phyloP scores from a whole-genome alignment of 73 alveolate genomes.

The Paramecium caudatum region DNA sequence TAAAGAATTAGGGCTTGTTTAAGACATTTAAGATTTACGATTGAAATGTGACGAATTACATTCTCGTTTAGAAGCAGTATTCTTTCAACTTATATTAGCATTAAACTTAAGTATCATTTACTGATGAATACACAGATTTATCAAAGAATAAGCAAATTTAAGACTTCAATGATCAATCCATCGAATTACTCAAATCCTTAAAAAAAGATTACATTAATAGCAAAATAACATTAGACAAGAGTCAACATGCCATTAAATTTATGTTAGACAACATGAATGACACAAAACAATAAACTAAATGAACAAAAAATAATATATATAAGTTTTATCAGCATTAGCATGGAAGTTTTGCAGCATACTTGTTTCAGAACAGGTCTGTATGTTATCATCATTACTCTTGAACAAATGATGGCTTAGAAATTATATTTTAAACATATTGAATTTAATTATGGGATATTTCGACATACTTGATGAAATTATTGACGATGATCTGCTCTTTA shows the following conservation, averaged over 20 bases:
- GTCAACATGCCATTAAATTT: neutral
- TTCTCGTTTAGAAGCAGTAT: neutral
- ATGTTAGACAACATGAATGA: constrained; percentile 24
- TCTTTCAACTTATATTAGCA: neutral
- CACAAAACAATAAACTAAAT: constrained; percentile 18
- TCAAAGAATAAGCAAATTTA: neutral
- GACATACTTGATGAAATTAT: constrained; percentile 20
- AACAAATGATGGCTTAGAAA: neutral
- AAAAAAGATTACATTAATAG: constrained; percentile 27
- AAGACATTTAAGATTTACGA: constrained; percentile 42
- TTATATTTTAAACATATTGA: neutral
- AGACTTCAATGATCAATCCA: constrained; percentile 46
- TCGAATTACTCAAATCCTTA: neutral
- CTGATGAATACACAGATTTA: constrained; percentile 34
- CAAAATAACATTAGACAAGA: constrained; percentile 48
- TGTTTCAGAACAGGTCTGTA: constrained; percentile 73
- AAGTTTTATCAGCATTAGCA: constrained; percentile 72
- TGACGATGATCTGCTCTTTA: constrained; percentile 63
- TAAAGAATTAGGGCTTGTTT: constrained; percentile 35
- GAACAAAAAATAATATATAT: no score
- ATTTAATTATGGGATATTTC: constrained; percentile 38
- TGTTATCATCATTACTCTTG: constrained; percentile 55
- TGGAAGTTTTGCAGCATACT: constrained; percentile 67
- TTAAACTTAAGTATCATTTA: constrained; percentile 6
- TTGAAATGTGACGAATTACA: neutral